phyloP scores from a whole-genome alignment of 768 basidiomycete species.

The Tulasnella sp. region DNA sequence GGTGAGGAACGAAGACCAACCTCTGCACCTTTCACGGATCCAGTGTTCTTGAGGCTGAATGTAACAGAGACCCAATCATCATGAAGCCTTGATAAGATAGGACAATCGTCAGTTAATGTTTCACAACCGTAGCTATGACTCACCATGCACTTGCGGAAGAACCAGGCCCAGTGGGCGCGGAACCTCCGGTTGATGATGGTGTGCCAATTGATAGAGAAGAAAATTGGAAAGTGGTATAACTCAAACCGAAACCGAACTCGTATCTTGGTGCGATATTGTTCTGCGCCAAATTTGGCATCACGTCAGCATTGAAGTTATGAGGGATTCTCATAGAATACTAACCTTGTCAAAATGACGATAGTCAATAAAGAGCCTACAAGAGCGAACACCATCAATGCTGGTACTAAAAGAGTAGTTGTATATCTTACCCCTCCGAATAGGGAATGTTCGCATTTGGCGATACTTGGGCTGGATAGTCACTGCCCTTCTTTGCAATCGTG shows the following conservation, averaged over 20 bases:
- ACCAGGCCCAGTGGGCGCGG: constrained; percentile 33
- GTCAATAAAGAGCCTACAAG: constrained; percentile 34
- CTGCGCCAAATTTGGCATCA: too few species aligned
- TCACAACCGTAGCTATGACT: constrained; percentile 3
- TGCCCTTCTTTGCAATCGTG: constrained; percentile 28
- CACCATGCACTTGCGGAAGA: constrained; percentile 43
- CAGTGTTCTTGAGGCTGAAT: constrained; percentile 43
- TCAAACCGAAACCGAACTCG: constrained; percentile 41
- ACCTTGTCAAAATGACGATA: constrained; percentile 44
- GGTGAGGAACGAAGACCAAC: neutral
- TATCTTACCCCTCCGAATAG: constrained; percentile 43
- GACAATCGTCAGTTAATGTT: neutral
- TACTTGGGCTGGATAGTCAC: constrained; percentile 27
- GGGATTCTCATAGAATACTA: constrained; percentile 11
- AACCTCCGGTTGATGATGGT: constrained; percentile 11
- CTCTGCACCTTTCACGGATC: constrained; percentile 41
- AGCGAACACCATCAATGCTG: neutral
- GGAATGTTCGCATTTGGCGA: constrained; percentile 35
- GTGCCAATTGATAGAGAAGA: constrained; percentile 30
- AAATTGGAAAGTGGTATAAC: constrained; percentile 46
- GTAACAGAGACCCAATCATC: constrained; percentile 38
- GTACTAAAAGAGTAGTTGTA: neutral
- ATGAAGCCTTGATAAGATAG: constrained; percentile 34
- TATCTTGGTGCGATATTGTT: constrained; percentile 34
- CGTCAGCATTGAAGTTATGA: neutral